A percentile compares a stretch with the other conserved stretches of the same genome.
These are phyloP conservation scores for Forsythia viridissima DNA, from an alignment of 257 asterid species.

Conservation along the genomic window DNA sequence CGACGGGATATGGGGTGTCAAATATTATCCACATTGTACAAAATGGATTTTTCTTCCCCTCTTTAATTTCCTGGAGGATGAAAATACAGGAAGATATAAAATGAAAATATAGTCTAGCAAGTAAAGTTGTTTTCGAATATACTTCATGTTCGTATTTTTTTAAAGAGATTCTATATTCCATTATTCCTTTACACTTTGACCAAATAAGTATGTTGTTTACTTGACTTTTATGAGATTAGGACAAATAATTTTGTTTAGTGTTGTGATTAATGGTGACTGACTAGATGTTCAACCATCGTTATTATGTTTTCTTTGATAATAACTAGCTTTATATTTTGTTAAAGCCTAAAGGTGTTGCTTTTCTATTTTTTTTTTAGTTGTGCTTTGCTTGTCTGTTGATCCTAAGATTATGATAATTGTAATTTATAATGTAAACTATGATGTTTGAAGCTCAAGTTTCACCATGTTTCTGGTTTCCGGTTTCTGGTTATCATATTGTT, in stretches of 20 bases:
- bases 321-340: not conserved
- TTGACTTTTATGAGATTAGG: slow-evolving; percentile 14
- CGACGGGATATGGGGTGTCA: not conserved
- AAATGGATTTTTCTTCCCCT: too few species aligned
- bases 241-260: slow-evolving; percentile 16
- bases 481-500: not conserved
- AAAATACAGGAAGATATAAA: too few species aligned
- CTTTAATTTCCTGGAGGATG: too few species aligned
- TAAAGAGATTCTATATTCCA: not conserved
- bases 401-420: not conserved
- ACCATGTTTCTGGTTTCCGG: not conserved
- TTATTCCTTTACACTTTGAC: not conserved
- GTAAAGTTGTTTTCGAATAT: too few species aligned
- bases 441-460: not conserved
- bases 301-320: slow-evolving; percentile 5
- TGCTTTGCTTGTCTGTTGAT: not conserved
- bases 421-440: not conserved
- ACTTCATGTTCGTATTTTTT: too few species aligned
- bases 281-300: slow-evolving; percentile 27
- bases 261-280: slow-evolving; percentile 24
- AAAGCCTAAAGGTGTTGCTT: not conserved
- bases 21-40: not conserved
- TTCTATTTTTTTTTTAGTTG: not conserved
- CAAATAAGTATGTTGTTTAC: not conserved
- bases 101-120: too few species aligned